Percentiles rank a stretch among this genome's conserved stretches.
Evolutionary conservation across 306 rosid species (phyloP).

Genomic region (Pyrus betulifolia): DNA sequence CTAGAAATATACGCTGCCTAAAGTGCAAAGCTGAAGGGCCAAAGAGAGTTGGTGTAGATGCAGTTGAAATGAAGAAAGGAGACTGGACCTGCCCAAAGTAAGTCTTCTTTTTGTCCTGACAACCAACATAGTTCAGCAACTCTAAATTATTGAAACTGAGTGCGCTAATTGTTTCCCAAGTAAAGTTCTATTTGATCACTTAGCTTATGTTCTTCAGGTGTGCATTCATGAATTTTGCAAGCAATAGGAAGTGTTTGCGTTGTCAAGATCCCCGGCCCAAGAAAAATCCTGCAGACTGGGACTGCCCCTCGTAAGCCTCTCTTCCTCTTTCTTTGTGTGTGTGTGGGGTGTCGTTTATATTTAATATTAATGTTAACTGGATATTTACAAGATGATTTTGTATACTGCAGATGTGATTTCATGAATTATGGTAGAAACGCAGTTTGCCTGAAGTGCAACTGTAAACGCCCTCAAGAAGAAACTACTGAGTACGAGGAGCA

Average conservation of each 20-base stretch:
- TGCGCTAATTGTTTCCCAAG: not conserved
- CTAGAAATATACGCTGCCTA: constrained; percentile 57
- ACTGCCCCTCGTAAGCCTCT: constrained; percentile 68
- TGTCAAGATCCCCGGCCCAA: constrained; percentile 57
- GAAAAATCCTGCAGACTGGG: constrained; percentile 64
- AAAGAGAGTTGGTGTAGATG: constrained; percentile 11
- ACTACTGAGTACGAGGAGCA: constrained; percentile 28
- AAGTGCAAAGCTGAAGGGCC: constrained; percentile 69
- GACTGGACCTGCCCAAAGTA: constrained; percentile 85
- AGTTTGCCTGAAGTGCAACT: constrained; percentile 54
- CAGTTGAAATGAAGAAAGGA: constrained; percentile 64
- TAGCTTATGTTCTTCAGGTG: constrained; percentile 49
- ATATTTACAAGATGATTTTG: not conserved
- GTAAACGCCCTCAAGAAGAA: constrained; percentile 30
- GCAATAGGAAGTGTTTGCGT: constrained; percentile 56
- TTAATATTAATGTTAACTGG: not conserved
- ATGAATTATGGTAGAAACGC: constrained; percentile 45
- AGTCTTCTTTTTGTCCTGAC: constrained; percentile 14
- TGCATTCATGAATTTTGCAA: constrained; percentile 69
- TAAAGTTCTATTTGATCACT: not conserved
- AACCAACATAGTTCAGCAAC: not conserved
- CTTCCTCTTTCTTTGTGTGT: constrained; percentile 1
- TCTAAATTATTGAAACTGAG: not conserved
- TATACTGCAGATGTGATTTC: constrained; percentile 56
- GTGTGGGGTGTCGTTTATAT: not conserved